A percentile compares a stretch with the other conserved stretches of the same genome.
These are phyloP conservation scores for Nannochloropsis oceanica DNA, from an alignment of 108 stramenopile species.

Conservation along the genomic window DNA sequence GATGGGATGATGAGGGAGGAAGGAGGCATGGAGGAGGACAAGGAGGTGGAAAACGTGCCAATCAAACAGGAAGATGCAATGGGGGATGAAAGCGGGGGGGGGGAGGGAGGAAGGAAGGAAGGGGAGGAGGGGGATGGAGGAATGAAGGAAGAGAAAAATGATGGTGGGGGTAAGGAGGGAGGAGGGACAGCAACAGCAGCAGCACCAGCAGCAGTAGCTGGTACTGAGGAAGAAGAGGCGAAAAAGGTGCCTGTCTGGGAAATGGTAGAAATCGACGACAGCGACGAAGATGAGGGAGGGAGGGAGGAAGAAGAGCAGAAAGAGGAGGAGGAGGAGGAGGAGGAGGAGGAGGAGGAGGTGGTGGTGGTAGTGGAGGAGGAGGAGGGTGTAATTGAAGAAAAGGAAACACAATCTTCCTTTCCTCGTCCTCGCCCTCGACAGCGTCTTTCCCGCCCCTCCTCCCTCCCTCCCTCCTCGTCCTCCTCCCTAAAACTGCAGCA, in stretches of 20 bases:
- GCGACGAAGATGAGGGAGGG: not conserved
- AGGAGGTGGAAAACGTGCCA: not conserved
- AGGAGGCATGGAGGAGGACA: slow-evolving; percentile 25
- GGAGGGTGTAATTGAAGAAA: not conserved
- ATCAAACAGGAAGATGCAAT: not conserved
- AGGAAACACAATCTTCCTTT: not conserved
- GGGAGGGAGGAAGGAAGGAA: not conserved
- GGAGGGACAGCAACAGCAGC: too few relatives aligned
- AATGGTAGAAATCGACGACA: not conserved
- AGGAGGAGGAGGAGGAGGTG: not conserved
- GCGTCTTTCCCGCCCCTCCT: not conserved
- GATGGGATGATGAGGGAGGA: slow-evolving; percentile 8
- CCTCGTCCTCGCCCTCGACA: not conserved
- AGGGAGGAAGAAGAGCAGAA: not conserved
- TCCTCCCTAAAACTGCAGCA: too few relatives aligned
- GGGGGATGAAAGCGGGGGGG: too few relatives aligned
- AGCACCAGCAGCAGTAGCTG: too few relatives aligned
- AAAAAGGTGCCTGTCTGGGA: not conserved
- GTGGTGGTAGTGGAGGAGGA: too few relatives aligned
- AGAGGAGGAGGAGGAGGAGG: not conserved
- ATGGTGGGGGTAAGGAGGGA: too few relatives aligned
- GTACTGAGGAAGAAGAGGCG: not conserved
- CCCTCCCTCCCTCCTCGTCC: not conserved
- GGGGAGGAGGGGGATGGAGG: not conserved
- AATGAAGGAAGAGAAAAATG: not conserved